Evolutionary conservation across 768 basidiomycete genomes (phyloP).

Genomic region (Boletus insuetus): DNA sequence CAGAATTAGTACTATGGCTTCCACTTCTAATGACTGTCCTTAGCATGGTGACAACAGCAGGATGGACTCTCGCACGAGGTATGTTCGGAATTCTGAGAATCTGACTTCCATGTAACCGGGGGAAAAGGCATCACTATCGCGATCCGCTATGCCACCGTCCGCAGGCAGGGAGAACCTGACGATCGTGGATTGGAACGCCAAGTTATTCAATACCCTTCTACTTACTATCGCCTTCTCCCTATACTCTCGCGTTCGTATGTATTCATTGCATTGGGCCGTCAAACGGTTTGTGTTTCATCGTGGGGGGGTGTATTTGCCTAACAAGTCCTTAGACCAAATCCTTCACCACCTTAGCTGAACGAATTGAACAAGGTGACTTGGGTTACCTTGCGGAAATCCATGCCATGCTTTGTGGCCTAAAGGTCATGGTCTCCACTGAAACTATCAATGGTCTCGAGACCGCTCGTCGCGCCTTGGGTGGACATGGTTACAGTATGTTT

Average conservation of each 20-base stretch:
- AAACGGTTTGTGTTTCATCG: slow-evolving; percentile 43
- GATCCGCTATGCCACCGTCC: slow-evolving; percentile 69
- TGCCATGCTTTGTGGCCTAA: slow-evolving; percentile 66
- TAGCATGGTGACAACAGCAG: slow-evolving; percentile 64
- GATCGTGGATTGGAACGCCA: slow-evolving; percentile 58
- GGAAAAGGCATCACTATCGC: slow-evolving; percentile 55
- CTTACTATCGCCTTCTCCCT: slow-evolving; percentile 70
- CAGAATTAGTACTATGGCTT: background rate
- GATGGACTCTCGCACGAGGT: slow-evolving; percentile 70
- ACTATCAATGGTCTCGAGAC: slow-evolving; percentile 58
- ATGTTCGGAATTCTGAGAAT: background rate
- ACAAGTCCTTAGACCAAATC: slow-evolving; percentile 38
- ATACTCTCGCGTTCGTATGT: slow-evolving; percentile 68
- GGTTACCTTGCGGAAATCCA: slow-evolving; percentile 71
- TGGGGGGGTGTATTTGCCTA: background rate
- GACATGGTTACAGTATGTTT: slow-evolving; percentile 72
- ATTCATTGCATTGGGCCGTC: slow-evolving; percentile 60
- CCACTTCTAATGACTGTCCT: background rate
- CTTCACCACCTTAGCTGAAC: slow-evolving; percentile 48
- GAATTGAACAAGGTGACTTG: slow-evolving; percentile 54
- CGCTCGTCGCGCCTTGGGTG: slow-evolving; percentile 69
- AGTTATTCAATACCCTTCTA: slow-evolving; percentile 69
- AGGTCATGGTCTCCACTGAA: slow-evolving; percentile 54
- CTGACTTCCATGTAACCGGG: background rate
- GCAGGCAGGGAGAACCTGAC: slow-evolving; percentile 60